Evolutionary conservation across 768 basidiomycete species (phyloP), one percentile per base, ranked within the genome.

Genomic region (Naematelia encephala): DNA sequence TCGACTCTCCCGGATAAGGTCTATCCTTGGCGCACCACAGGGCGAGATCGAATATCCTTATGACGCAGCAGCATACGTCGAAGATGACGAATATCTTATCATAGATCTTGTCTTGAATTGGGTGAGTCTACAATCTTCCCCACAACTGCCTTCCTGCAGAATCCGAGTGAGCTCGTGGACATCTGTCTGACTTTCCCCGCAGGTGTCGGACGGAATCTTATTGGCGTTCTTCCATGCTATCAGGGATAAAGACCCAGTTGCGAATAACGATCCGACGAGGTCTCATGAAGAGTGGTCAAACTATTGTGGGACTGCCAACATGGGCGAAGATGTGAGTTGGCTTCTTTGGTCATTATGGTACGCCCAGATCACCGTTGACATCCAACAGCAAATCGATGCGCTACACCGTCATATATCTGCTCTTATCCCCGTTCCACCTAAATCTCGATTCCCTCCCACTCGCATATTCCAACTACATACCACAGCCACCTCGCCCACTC

Each of bases 221-320:
- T 63, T 78, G 13, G 77, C 74, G 3, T 78, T 78, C 64, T 78
- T 78, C 56, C 77, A 78, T 56, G 77, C 75, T 2, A 73, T 75
- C 57, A 60, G 57, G 47, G 76, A 77, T 51, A 67, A 69, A 42
- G 75, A 77, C 52, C 61, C 65, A 19, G 59, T 69, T 16, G 58
- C 57, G 23, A 75, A 77, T 49, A 73, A 75, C 50, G 75, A 77
- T 58, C 62, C 66, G 19, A 54, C 51, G 4, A 52, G 62, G 45
- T 44, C 48, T 14, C 60, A 71, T 54, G 68, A 72, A 44, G 74
- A 67, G 53, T 77, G 76, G 76, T 64, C 68, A 16, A 77, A 77
- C 57, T 76, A 61, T 56, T 77, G 76, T 47, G 76, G 76, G 13
- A 77, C 76, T 3, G 68, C 68, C 19, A 55, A 60, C 21, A 70